These are phyloP conservation scores for Metschnikowia lochheadii DNA, from an alignment of 805 yeast genomes.

Conservation along the genomic window DNA sequence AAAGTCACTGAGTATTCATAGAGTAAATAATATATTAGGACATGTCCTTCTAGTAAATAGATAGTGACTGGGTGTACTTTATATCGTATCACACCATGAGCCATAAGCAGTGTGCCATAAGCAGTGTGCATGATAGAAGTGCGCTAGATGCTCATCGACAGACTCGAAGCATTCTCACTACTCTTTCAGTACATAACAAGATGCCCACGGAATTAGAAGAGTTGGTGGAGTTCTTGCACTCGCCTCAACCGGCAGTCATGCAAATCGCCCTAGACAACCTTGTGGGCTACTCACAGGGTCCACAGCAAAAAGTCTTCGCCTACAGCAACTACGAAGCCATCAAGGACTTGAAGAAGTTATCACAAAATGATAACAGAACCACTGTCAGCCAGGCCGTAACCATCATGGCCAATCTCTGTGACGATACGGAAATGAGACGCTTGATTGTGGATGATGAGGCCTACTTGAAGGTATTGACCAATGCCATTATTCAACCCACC, in stretches of 20 bases:
- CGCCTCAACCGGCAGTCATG: constrained; percentile 73
- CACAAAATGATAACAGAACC: constrained; percentile 50
- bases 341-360: constrained; percentile 61
- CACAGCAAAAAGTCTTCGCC: constrained; percentile 61
- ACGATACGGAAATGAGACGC: constrained; percentile 58
- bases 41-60: no score
- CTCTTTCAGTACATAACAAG: not conserved
- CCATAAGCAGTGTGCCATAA: no score
- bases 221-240: constrained; percentile 75
- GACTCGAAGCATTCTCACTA: not conserved
- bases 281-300: constrained; percentile 75
- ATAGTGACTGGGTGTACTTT: no score
- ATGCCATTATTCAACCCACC: constrained; percentile 48
- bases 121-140: not conserved
- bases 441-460: constrained; percentile 60
- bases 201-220: constrained; percentile 48
- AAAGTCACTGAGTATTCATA: no score
- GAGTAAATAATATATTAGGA: no score
- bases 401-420: constrained; percentile 78
- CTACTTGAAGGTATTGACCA: constrained; percentile 47
- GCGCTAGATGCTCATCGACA: constrained; percentile 2
- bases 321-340: constrained; percentile 69
- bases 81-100: no score
- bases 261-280: constrained; percentile 82
- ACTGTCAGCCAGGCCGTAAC: constrained; percentile 68